Percentiles rank a stretch among this genome's conserved stretches.
Evolutionary conservation across 371 early-diverging fungal species (phyloP).

Genomic region (Lichtheimia ornata): DNA sequence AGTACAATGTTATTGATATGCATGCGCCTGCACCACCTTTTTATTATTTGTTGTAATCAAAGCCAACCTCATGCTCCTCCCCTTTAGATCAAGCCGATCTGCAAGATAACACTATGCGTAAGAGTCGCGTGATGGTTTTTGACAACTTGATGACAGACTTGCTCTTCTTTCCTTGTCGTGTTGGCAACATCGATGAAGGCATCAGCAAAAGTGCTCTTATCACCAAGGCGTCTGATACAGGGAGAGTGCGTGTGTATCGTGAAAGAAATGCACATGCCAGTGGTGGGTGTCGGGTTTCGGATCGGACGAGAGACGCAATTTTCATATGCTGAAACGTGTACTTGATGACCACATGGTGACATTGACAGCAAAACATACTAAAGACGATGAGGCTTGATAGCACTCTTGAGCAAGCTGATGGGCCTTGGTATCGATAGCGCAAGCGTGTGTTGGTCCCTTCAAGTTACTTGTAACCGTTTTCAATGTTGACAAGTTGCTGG

Average conservation of each 20-base stretch:
- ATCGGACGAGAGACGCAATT: too few species aligned
- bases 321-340: too few species aligned
- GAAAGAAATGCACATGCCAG: too few species aligned
- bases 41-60: conserved; percentile 3
- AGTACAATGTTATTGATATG: too few species aligned
- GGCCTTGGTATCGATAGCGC: conserved; percentile 92
- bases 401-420: conserved; percentile 99
- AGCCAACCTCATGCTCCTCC: neutral
- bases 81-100: conserved; percentile 11
- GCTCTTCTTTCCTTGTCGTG: neutral
- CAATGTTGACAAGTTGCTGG: conserved; percentile 91
- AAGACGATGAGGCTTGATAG: conserved; percentile 90
- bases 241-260: neutral
- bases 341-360: conserved; percentile 93
- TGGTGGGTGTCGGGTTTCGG: too few species aligned
- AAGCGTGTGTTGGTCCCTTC: conserved; percentile 99
- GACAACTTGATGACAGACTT: too few species aligned
- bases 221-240: conserved; percentile 81
- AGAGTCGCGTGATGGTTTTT: too few species aligned
- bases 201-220: conserved; percentile 96
- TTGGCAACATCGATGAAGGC: conserved; percentile 5
- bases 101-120: too few species aligned
- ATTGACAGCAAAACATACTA: conserved; percentile 88
- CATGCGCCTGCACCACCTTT: neutral
- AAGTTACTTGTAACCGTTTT: conserved; percentile 98